Base-by-base conservation (phyloP, 2,329 filamentous ascomycete genomes). In the Fusarium bulbicola region DNA sequence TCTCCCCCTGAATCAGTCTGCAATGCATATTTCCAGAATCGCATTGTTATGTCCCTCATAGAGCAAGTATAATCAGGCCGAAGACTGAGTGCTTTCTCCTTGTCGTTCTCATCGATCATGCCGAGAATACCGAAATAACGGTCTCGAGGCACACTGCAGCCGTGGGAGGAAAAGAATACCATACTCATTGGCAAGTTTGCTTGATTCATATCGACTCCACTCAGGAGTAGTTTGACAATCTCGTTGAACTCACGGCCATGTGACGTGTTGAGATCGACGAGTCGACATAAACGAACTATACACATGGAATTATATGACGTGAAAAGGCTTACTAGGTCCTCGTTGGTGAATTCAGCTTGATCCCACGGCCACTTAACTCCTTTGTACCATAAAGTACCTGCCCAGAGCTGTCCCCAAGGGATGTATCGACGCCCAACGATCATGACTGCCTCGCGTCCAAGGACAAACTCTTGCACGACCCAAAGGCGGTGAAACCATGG, bases 391-490 rank as follows among this genome's bases (percentile, higher is more conserved):
- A 36, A 0, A 4, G 36, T 37, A 7, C 65, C 53, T 2, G 59
- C 67, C 45, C 59, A 64, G 9, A 70, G 21, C 12, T 30, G 40
- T 7, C 64, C 47, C 67, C 67, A 69, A 5, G 59, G 18, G 1
- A 70, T 12, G 9, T 18, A 20, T 18, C 47, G 46, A 15, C 24
- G 67, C 2, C 65, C 67, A 8, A 70, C 15, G 13, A 70, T 5
- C 59, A 70, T 59, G 14, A 20, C 16, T 6, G 50, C 65, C 18
- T 70, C 26, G 0, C 65, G 67, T 2, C 47, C 65, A 6, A 70
- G 67, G 14, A 70, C 32, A n/a, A 70, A 70, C 18, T 70, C 67
- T 28, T 70, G 67, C 5, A 70, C 32, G 14, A 70, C 54, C 67
- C 67, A 69, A 5, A 70, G 32, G 37, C 65, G 67, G 13, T 46